Evolutionary conservation across 306 rosid species (phyloP), one percentile per base, ranked within the genome.

Genomic region (Gynostemma pentaphyllum): DNA sequence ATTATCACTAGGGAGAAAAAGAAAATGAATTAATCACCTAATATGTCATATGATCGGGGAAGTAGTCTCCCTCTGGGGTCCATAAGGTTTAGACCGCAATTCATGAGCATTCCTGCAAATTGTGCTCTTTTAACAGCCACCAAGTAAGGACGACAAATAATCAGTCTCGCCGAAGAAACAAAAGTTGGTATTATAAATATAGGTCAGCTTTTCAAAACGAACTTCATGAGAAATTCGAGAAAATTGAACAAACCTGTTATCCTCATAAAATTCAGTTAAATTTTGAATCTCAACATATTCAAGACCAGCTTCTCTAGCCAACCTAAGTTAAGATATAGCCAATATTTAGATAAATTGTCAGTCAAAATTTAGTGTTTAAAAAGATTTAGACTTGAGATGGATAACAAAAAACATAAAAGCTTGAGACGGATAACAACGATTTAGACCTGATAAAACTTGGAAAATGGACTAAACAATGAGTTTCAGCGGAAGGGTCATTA

Each of bases 231-330:
- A 56, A 68, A 67, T 10, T 41, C 3, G 22, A 19, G 26, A 67
- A 54, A 19, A 56, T 41, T 68, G 74, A 12, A 70, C 57, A 62
- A 52, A 92, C 99, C 99, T 88, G 79, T 86, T 89, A 75, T 92
- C 99, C 23, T 92, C 99, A 45, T 84, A 92, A 74, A 88, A 92
- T 44, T 92, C 99, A 0, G 96, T 88, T 68, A 88, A 72, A 78
- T 88, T 92, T 79, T 92, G 99, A 72, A 92, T 92, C 78, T 92
- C 96, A 29, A 88, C 82, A 47, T 86, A 92, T 83, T 88, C 96
- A 21, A 92, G 95, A 73, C 99, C 95, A 47, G 99, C 90, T 84
- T 88, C 99, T 78, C 99, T 82, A 36, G 94, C 99, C 80, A 92
- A 81, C 84, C 99, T 92, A 76, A 15, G 68, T 64, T n/a, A 66